Conservation (phyloP, 768 basidiomycete species). For the Brasilioporus rufonigricans region DNA sequence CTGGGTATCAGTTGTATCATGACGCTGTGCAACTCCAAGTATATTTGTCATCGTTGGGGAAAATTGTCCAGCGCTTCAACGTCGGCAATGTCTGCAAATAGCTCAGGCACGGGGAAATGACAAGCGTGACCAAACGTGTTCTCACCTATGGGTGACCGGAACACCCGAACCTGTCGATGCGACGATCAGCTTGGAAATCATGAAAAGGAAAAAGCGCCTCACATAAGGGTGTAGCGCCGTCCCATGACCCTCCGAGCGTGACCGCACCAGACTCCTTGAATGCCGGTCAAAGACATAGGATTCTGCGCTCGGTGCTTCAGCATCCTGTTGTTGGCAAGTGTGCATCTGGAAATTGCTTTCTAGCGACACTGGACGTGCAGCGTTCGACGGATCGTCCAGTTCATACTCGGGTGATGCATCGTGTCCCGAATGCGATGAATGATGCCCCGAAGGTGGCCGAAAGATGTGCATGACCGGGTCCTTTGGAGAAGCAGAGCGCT, state of each 20-base stretch:
- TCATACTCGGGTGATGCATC: constrained; percentile 42
- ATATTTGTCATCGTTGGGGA: constrained; percentile 18
- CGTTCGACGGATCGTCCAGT: constrained; percentile 27
- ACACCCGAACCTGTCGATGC: constrained; percentile 25
- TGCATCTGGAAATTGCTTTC: constrained; percentile 28
- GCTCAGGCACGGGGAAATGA: neutral
- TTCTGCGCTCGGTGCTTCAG: constrained; percentile 14
- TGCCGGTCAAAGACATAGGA: constrained; percentile 29
- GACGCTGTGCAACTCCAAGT: neutral
- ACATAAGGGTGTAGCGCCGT: constrained; percentile 31
- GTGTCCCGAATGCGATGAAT: constrained; percentile 24
- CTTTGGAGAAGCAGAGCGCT: constrained; percentile 22
- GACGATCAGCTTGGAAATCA: constrained; percentile 9
- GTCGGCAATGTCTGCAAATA: constrained; percentile 28
- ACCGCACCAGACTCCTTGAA: constrained; percentile 28
- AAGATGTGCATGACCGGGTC: constrained; percentile 23
- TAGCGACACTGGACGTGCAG: constrained; percentile 11
- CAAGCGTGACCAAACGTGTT: neutral
- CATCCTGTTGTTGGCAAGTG: constrained; percentile 17
- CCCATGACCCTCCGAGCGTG: constrained; percentile 29
- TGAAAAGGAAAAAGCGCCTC: constrained; percentile 1
- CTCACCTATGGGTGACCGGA: constrained; percentile 34
- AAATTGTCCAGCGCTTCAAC: constrained; percentile 23
- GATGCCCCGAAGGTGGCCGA: constrained; percentile 14
- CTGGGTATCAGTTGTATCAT: constrained; percentile 5